A percentile compares a stretch with the other conserved stretches of the same genome.
Conservation (phyloP, 192 early-diverging fungal genomes). For the Anaeromyces robustus region DNA sequence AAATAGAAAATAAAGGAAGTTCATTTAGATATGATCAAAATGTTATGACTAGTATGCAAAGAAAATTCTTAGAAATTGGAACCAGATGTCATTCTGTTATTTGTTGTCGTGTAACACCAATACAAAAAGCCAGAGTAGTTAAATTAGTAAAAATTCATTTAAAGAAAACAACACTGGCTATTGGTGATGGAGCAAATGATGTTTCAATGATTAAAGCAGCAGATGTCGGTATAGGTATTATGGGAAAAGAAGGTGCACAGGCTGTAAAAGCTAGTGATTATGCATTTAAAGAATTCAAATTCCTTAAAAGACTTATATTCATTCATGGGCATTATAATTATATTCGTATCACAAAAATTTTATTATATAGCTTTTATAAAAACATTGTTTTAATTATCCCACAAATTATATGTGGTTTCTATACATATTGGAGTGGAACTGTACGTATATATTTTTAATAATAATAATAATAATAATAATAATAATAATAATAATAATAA, state of each 20-base stretch:
- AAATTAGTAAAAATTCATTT: slow-evolving; percentile 67
- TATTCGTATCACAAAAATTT: slow-evolving; percentile 9
- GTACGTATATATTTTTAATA: not conserved
- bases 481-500: too few species aligned
- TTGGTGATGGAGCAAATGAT: slow-evolving; percentile 48
- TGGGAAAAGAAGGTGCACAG: slow-evolving; percentile 39
- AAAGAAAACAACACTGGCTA: slow-evolving; percentile 16
- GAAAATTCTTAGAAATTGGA: slow-evolving; percentile 16
- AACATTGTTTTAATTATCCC: not conserved
- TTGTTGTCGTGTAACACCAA: slow-evolving; percentile 61
- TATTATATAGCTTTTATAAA: not conserved
- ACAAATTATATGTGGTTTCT: not conserved
- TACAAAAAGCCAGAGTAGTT: slow-evolving; percentile 94
- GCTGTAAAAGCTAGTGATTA: slow-evolving; percentile 36
- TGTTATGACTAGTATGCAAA: slow-evolving; percentile 25
- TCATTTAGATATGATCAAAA: slow-evolving; percentile 47
- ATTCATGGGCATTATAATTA: slow-evolving; percentile 36
- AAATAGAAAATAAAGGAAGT: slow-evolving; percentile 27
- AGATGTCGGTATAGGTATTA: slow-evolving; percentile 24
- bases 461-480: not conserved
- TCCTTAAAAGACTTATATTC: slow-evolving; percentile 22
- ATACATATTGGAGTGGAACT: not conserved
- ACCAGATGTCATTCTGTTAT: slow-evolving; percentile 22
- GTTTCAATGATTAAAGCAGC: slow-evolving; percentile 12
- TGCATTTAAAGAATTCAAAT: slow-evolving; percentile 37